Conservation (phyloP, 352 stramenopile species). For the Phytophthora hybrid region DNA sequence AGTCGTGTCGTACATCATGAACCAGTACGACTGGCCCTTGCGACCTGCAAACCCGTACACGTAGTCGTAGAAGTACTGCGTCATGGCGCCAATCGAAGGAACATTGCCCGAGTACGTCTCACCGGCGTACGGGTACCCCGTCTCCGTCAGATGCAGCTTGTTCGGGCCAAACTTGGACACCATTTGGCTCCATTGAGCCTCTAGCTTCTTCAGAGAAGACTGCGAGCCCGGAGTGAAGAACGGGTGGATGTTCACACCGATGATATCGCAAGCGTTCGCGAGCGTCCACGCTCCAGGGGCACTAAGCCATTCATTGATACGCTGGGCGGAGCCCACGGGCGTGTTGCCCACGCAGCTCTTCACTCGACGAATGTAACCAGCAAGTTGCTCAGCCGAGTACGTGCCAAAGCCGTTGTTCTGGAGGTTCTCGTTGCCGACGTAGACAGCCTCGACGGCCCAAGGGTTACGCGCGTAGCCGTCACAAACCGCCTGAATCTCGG, state of each 20-base stretch:
- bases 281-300: constrained; percentile 38
- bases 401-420: constrained; percentile 47
- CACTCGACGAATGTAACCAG: constrained; percentile 52
- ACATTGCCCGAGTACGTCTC: constrained; percentile 35
- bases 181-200: constrained; percentile 51
- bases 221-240: constrained; percentile 55
- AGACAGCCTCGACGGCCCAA: constrained; percentile 54
- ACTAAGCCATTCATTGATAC: constrained; percentile 61
- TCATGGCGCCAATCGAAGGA: constrained; percentile 41
- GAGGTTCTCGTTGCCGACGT: constrained; percentile 74
- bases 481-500: constrained; percentile 58
- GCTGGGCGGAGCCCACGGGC: constrained; percentile 63
- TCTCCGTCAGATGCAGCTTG: constrained; percentile 55
- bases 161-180: constrained; percentile 36
- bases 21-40: constrained; percentile 45
- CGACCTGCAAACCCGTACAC: constrained; percentile 27
- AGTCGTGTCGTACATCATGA: constrained; percentile 63
- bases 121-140: constrained; percentile 54
- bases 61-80: constrained; percentile 50
- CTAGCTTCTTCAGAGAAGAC: constrained; percentile 50
- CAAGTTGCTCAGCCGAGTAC: constrained; percentile 39
- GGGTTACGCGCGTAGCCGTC: constrained; percentile 43
- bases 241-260: constrained; percentile 70
- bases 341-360: constrained; percentile 50
- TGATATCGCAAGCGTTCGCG: constrained; percentile 36